Evolutionary conservation across 352 stramenopile species (phyloP).

Genomic region (Phytopythium chamaehyphon): DNA sequence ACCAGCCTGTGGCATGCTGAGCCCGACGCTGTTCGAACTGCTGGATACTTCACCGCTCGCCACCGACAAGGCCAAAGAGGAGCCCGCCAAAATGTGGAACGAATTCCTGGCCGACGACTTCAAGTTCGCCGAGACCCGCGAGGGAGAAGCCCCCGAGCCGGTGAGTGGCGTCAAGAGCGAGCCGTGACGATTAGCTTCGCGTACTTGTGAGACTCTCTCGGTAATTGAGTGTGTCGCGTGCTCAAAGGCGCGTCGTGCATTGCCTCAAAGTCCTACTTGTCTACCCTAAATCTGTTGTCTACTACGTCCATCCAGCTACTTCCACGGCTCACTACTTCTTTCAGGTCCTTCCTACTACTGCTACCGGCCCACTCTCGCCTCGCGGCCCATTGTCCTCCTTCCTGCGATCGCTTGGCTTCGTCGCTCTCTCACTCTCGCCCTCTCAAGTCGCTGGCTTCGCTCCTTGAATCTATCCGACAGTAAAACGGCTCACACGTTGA

Average conservation of each 20-base stretch:
- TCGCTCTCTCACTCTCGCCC: constrained; percentile 2
- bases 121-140: constrained; percentile 43
- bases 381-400: constrained; percentile 16
- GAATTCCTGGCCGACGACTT: constrained; percentile 74
- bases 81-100: constrained; percentile 42
- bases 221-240: too few relatives aligned
- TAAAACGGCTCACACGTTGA: constrained; percentile 57
- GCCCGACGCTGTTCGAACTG: constrained; percentile 74
- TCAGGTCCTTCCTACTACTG: constrained; percentile 43
- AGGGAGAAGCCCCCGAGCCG: constrained; percentile 1
- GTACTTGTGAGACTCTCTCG: too few relatives aligned
- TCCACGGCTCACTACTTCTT: constrained; percentile 23
- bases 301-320: constrained; percentile 19
- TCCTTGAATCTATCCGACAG: not conserved
- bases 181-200: too few relatives aligned
- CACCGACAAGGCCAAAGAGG: constrained; percentile 15
- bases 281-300: not conserved
- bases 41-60: constrained; percentile 22
- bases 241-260: too few relatives aligned
- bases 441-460: constrained; percentile 6
- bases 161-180: too few relatives aligned
- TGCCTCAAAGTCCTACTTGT: too few relatives aligned
- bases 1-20: constrained; percentile 41
- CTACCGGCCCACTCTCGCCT: constrained; percentile 18
- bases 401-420: constrained; percentile 16